Base-by-base conservation (phyloP, 345 rosid species). In the Corymbia maculata region DNA sequence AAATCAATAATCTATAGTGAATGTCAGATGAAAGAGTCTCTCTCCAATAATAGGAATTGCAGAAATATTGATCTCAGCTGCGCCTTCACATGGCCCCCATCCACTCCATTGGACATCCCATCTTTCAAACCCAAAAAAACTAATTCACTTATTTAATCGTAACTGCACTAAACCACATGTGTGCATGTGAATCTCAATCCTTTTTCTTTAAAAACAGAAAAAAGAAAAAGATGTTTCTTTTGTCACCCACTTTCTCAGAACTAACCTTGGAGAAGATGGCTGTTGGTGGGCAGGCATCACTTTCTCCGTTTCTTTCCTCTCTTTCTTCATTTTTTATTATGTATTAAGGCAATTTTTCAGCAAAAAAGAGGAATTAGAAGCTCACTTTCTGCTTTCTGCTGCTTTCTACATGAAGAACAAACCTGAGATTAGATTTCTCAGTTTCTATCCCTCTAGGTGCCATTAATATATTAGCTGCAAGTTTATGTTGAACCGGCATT, bases 41-140 rank as follows among this genome's bases (percentile, higher is more conserved):
- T 89, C 86, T 88, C 89, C 87, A 88, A 86, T 91, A 87, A 89
- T 86, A 64, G 86, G 85, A 52, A 24, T 85, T 57, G 57, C 10
- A 45, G 75, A 51, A 19, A 51, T 86, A 88, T 21, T 42, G 82
- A 75, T 75, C 28, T 12, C 53, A 89, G 88, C 89, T 85, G 87
- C 86, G 59, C 80, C 68, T 87, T 90, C 92, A 90, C 92, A 87
- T 91, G 90, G 88, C 85, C 55, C 88, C 86, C 66, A 89, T 51
- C 66, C 88, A 75, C 32, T 57, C 52, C 87, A 44, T 45, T 26
- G 70, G 75, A 79, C 89, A 88, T 28, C 53, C 44, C 75, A 16
- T 16, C 13, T 15, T 53, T 50, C 52, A 75, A 45, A 61, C 28
- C 32, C 14, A 50, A 15, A 36, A 80, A 30, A 32, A 13, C 86